Evolutionary conservation across 768 basidiomycete genomes (phyloP).

Genomic region (Panaeolus papilionaceus): DNA sequence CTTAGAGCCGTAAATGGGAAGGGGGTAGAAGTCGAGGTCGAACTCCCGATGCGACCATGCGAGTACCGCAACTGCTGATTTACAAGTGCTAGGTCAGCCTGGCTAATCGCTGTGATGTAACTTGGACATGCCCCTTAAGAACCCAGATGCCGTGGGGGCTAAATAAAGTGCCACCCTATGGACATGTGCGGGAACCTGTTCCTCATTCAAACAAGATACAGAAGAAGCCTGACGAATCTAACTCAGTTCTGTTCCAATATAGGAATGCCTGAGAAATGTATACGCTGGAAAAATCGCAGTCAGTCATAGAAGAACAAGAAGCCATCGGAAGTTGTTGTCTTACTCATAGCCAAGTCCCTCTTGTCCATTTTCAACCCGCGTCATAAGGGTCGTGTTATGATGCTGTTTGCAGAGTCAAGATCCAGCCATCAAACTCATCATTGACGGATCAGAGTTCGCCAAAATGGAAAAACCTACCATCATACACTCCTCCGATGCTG

Average conservation of each 20-base stretch:
- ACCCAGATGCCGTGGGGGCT: neutral
- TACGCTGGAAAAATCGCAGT: neutral
- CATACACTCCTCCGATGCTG: neutral
- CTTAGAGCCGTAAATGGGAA: neutral
- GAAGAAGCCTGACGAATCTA: neutral
- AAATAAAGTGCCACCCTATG: neutral
- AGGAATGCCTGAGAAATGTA: conserved; percentile 7
- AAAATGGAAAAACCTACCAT: conserved; percentile 1
- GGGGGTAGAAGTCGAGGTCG: neutral
- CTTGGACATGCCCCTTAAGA: neutral
- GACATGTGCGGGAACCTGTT: conserved; percentile 5
- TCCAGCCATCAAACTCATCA: neutral
- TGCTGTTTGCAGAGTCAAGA: neutral
- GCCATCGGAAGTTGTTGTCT: neutral
- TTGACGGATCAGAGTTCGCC: neutral
- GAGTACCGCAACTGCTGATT: conserved; percentile 1
- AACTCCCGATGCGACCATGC: conserved; percentile 6
- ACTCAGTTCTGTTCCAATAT: neutral
- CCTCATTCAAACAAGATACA: conserved; percentile 2
- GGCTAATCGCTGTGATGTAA: neutral
- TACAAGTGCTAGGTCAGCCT: neutral
- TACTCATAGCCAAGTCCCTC: neutral
- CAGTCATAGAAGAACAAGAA: neutral
- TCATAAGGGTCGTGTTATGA: neutral
- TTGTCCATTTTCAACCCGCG: neutral